Evolutionary conservation across 106 monocot genomes (phyloP), one percentile per base, ranked within the genome.

Genomic region (Acorus calamus): DNA sequence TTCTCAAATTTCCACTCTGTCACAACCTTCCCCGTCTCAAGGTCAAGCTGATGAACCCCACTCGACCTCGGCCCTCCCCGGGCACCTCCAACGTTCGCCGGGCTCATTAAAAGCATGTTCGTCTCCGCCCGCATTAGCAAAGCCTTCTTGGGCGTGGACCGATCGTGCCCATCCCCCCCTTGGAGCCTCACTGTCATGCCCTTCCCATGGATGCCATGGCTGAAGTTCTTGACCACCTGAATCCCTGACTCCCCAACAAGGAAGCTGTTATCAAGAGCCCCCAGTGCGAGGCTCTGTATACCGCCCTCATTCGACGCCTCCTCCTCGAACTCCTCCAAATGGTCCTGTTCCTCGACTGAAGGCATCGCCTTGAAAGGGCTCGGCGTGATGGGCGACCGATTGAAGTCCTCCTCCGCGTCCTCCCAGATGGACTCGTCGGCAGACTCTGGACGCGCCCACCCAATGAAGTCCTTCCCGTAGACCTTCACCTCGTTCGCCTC

Each of bases 401-500:
- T 62, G 42, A 88, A 83, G 9, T 73, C 61, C 4, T 80, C 92
- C 14, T 88, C 84, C 0, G 83, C 85, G 11, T 88, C 91, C 78
- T 84, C 91, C 96, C 96, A 91, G 6, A 91, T 85, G 11, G 78
- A 65, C 14, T 96, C 96, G 14, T 96, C 96, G 2, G 85, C 96
- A 0, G 57, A 55, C 52, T 85, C 85, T 0, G 96, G 87, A 45
- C 79, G 65, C 8, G 83, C 96, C 96, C 96, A 98, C 28, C 78
- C 96, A 74, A 83, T 64, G 65, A 98, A 98, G 8, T 98, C 91
- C 64, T 91, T 91, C 11, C 91, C 96, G 52, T 78, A 98, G 7
- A 91, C 80, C 72, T 73, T 91, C 3, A 77, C 62, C 56, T 63
- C 71, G 72, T 73, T 83, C 2, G 76, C 91, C 2, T 87, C 78